Base-by-base conservation (phyloP, 2,329 filamentous ascomycete species). In the Aspergillus sergii region DNA sequence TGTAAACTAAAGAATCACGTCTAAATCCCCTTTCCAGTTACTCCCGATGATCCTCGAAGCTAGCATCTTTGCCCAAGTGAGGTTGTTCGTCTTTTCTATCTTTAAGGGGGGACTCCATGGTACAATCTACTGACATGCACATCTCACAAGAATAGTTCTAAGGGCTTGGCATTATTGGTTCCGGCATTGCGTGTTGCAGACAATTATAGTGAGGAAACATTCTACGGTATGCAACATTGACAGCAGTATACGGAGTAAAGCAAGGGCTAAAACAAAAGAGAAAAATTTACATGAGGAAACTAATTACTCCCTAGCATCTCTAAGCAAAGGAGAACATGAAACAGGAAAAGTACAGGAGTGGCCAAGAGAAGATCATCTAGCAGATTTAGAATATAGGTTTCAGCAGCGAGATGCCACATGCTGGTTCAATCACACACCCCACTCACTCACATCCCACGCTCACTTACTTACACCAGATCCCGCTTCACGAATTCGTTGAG, bases 401-500 rank as follows among this genome's bases (percentile, higher is more conserved):
- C 36, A 41, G 36, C 48, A 21, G 39, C 34, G 36, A 36, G 32
- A 23, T 51, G 26, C 26, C 57, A 30, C 34, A 48, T n/a, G 34
- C 51, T 39, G 28, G 58, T 21, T 39, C 34, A 57, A 65, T 66
- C 32, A 39, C 51, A 55, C 50, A 36, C 50, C 51, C 30, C 51
- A 55, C 32, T 23, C 51, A 39, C 34, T 55, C 48, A 51, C 28
- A 51, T 51, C 51, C 51, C 51, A 55, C 21, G 5, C 34, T 55
- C 34, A 55, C 32, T 39, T 55, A 55, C 23, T 86, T 92, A 99
- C 85, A 99, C 88, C 79, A 99, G 85, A 83, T 99, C 95, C 70
- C 92, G 89, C 86, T 93, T 93, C 79, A 98, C 93, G 79, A 99
- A 99, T 85, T 98, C 92, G 68, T 92, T 90, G 78, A 96, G 92